Evolutionary conservation across 805 yeast species (phyloP).

Genomic region (Lipomyces orientalis): DNA sequence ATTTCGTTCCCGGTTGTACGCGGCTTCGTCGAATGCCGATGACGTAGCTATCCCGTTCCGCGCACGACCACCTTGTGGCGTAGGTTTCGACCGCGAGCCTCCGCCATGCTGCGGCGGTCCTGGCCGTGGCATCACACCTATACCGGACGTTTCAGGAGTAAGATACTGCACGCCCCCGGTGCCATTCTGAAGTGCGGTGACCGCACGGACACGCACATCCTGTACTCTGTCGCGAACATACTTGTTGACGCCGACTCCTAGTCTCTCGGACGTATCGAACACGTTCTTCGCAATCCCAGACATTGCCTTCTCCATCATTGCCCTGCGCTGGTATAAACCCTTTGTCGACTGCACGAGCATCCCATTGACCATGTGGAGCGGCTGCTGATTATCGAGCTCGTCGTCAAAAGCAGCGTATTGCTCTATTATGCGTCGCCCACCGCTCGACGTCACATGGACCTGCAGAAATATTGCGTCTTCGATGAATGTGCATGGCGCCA

Average conservation of each 20-base stretch:
- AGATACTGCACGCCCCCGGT: conserved; percentile 20
- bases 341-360: conserved; percentile 22
- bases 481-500: conserved; percentile 29
- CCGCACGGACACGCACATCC: conserved; percentile 29
- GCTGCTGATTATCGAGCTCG: conserved; percentile 19
- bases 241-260: conserved; percentile 34
- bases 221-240: conserved; percentile 31
- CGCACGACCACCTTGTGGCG: conserved; percentile 5
- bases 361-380: conserved; percentile 32
- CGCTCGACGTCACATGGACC: conserved; percentile 27
- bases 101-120: background rate
- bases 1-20: conserved; percentile 26
- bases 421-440: conserved; percentile 30
- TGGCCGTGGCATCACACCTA: conserved; percentile 2
- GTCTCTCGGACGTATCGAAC: conserved; percentile 28
- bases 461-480: conserved; percentile 35
- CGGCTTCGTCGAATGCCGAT: conserved; percentile 28
- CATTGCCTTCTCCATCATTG: conserved; percentile 24
- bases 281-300: conserved; percentile 33
- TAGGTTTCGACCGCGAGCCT: background rate
- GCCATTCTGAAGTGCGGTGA: conserved; percentile 21
- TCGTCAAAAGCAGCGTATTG: conserved; percentile 24
- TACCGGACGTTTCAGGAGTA: conserved; percentile 22
- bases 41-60: background rate
- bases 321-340: conserved; percentile 20